Base-by-base conservation (phyloP, 306 rosid genomes). In the Crotalaria pallida region DNA sequence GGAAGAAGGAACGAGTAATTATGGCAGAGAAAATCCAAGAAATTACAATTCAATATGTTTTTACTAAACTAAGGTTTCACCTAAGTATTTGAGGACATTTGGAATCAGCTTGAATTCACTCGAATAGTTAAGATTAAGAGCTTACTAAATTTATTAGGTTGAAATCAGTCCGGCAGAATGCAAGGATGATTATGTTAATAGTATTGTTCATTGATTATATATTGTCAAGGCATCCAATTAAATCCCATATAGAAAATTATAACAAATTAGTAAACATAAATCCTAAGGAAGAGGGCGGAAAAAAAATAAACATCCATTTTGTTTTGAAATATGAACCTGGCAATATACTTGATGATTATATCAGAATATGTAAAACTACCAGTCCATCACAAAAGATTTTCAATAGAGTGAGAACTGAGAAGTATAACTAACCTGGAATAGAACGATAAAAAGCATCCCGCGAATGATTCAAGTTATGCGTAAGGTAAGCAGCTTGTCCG, bases 401-500 rank as follows among this genome's bases (percentile, higher is more conserved):
- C 40, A 34, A 10, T 16, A 63, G 22, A 23, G 45, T 29, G 41
- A 50, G 68, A 47, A 23, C 40, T 29, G 41, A 50, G 68, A 47
- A 67, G 62, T 22, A 63, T 65, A 52, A 71, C 83, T 31, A 79
- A 88, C 99, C 97, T 83, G 99, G 99, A 82, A 95, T 95, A 65
- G 99, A 94, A 50, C 80, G 84, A 77, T 90, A 91, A 79, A 94
- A 94, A 12, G 85, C 92, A 58, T 77, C 88, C 7, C n/a, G 7
- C 3, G 82, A 84, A 49, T 86, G 88, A 10, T 18, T 40, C 76
- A 66, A 74, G 77, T 94, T 77, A 68, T 79, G 73, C 87, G 84
- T 80, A 53, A 95, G 96, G 74, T 84, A 95, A 3, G 99, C 99
- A 76, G 99, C 99, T 77, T 95, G 99, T 72, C 99, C 99, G 69